Conservation (phyloP, 805 yeast species). For the Ogataea paraovalis region DNA sequence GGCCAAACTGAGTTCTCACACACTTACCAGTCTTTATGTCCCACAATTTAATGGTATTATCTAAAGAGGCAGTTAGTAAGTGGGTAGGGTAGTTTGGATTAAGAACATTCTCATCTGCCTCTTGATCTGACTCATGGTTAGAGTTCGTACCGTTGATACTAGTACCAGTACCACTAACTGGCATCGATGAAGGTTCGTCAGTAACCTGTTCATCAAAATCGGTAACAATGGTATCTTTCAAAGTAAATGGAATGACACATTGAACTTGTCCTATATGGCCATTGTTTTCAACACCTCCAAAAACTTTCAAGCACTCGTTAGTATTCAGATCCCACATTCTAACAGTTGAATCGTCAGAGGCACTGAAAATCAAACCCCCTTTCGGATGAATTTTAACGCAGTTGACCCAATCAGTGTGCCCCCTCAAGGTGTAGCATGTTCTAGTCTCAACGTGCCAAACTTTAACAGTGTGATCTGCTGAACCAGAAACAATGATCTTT, state of each 20-base stretch:
- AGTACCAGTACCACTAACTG: slow-evolving; percentile 30
- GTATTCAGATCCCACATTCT: slow-evolving; percentile 91
- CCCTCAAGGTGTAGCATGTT: slow-evolving; percentile 88
- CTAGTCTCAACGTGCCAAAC: slow-evolving; percentile 96
- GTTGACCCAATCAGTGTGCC: slow-evolving; percentile 91
- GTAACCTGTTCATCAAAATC: slow-evolving; percentile 24
- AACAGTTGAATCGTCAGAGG: slow-evolving; percentile 88
- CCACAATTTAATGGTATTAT: slow-evolving; percentile 92
- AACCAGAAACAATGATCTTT: slow-evolving; percentile 85
- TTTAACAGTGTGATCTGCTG: slow-evolving; percentile 87
- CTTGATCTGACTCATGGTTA: slow-evolving; percentile 6
- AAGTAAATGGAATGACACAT: slow-evolving; percentile 79
- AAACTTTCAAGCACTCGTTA: slow-evolving; percentile 72
- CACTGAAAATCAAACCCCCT: slow-evolving; percentile 76
- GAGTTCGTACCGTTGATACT: slow-evolving; percentile 1
- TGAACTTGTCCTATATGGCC: slow-evolving; percentile 96
- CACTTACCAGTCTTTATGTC: slow-evolving; percentile 84
- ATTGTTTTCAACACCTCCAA: slow-evolving; percentile 66
- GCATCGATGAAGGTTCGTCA: slow-evolving; percentile 27
- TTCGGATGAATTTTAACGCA: slow-evolving; percentile 81
- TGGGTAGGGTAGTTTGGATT: slow-evolving; percentile 65
- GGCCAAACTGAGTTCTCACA: slow-evolving; percentile 93
- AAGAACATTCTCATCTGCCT: background rate
- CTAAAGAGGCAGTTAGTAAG: slow-evolving; percentile 80
- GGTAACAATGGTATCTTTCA: slow-evolving; percentile 52